Conservation (phyloP, 2,329 filamentous ascomycete species). For the Aspergillus costaricaensis region DNA sequence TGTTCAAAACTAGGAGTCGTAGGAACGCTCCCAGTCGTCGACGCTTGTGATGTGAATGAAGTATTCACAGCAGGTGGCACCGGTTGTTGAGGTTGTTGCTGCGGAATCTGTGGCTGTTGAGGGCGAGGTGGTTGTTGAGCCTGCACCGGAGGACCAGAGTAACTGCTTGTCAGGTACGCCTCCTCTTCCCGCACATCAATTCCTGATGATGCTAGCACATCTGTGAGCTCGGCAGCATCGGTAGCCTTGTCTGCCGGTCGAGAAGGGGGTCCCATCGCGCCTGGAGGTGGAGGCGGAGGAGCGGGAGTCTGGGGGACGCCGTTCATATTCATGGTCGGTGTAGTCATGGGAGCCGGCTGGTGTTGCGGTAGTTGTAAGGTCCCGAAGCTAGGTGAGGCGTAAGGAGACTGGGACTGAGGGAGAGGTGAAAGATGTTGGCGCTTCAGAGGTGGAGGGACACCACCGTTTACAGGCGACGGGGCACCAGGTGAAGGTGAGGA, state of each 20-base stretch:
- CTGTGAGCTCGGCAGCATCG: conserved; percentile 70
- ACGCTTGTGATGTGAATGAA: conserved; percentile 44
- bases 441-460: conserved; percentile 70
- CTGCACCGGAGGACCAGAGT: conserved; percentile 44
- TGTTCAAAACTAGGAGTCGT: conserved; percentile 53
- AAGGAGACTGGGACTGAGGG: conserved; percentile 63
- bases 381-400: conserved; percentile 61
- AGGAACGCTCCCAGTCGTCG: conserved; percentile 45
- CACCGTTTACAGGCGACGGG: conserved; percentile 51
- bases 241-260: conserved; percentile 57
- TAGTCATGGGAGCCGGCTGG: conserved; percentile 36
- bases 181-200: conserved; percentile 87
- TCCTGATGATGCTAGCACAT: conserved; percentile 80
- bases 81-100: conserved; percentile 46
- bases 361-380: conserved; percentile 49
- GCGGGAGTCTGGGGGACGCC: conserved; percentile 51
- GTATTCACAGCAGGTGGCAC: conserved; percentile 32
- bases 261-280: conserved; percentile 65
- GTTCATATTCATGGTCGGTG: conserved; percentile 49
- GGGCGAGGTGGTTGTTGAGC: conserved; percentile 34
- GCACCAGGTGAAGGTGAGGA: conserved; percentile 63
- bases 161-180: conserved; percentile 68
- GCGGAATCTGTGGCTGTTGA: conserved; percentile 45
- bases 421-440: conserved; percentile 71
- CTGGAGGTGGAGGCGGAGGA: conserved; percentile 43